These are phyloP conservation scores for Raddia guianensis DNA, from an alignment of 176 grass and related monocot genomes.

Conservation along the genomic window DNA sequence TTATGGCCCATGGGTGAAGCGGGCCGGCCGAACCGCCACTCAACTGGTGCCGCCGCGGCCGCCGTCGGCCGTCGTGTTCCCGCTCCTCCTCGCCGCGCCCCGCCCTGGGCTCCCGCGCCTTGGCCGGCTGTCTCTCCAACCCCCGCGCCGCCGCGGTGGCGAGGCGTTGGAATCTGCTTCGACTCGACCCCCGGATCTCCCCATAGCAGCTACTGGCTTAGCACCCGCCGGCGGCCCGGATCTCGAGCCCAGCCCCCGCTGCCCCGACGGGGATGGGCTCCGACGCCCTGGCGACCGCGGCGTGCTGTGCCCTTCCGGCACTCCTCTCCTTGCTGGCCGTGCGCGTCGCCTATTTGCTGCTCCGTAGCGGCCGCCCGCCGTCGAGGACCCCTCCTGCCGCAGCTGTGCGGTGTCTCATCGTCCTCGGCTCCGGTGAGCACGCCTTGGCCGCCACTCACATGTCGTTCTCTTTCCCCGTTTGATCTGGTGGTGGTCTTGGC, in stretches of 20 bases:
- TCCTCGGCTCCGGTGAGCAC: conserved; percentile 65
- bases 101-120: no score
- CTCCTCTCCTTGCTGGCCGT: conserved; percentile 51
- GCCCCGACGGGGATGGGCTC: conserved; percentile 20
- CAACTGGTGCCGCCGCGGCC: no score
- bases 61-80: no score
- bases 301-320: conserved; percentile 36
- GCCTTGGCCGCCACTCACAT: neutral
- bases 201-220: no score
- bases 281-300: neutral
- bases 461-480: neutral
- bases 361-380: conserved; percentile 41
- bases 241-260: neutral
- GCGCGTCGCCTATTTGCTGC: conserved; percentile 51
- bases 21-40: no score
- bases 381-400: conserved; percentile 3
- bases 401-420: conserved; percentile 50
- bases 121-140: no score
- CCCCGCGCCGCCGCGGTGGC: no score
- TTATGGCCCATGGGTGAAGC: no score
- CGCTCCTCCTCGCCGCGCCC: no score
- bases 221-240: neutral
- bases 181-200: neutral
- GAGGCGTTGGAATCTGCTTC: no score
- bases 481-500: neutral